Base-by-base conservation (phyloP, 2,329 filamentous ascomycete species). In the Keithomyces neogunnii region DNA sequence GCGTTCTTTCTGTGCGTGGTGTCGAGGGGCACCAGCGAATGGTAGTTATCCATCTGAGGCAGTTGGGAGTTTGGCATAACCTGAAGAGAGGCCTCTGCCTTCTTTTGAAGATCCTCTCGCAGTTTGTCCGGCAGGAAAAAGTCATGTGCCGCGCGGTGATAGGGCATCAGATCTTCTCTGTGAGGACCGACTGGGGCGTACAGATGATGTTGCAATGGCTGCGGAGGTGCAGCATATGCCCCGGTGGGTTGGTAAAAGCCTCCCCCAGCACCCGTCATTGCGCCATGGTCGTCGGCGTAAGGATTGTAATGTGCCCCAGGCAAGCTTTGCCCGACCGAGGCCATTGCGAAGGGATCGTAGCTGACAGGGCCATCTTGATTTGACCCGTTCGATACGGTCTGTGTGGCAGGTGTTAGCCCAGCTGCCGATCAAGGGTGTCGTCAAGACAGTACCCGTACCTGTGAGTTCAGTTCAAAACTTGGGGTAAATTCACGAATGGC, bases 21-120 rank as follows among this genome's bases (percentile, higher is more conserved):
- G 66, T 97, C 91, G 43, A 99, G 73, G 3, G 92, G 89, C 7
- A 96, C 90, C 9, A 99, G 77, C 3, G 90, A 95, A 67, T 97
- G 91, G 64, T 93, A 97, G 60, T 90, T 85, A 62, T 95, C 89
- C 50, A 97, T 79, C 53, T 82, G 78, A 5, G 89, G 89, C 6
- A 95, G 74, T 53, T 89, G 83, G 42, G 86, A 74, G 53, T 73
- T 95, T 39, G 89, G 87, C 58, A 96, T 81, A 6, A 89, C 85
- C 66, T 96, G 92, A 50, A 89, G 77, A 4, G 88, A 82, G 31
- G 92, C 89, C 61, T 95, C 91, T 1, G 86, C 78, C 69, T 92
- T 96, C 69, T 87, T 89, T 63, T 95, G 89, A 55, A 96, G 72
- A 33, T 96, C 90, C 69, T 96, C 89, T 50, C 93, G 81, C 5